Conservation (phyloP, 345 rosid genomes). For the Aquilaria yunnanensis region DNA sequence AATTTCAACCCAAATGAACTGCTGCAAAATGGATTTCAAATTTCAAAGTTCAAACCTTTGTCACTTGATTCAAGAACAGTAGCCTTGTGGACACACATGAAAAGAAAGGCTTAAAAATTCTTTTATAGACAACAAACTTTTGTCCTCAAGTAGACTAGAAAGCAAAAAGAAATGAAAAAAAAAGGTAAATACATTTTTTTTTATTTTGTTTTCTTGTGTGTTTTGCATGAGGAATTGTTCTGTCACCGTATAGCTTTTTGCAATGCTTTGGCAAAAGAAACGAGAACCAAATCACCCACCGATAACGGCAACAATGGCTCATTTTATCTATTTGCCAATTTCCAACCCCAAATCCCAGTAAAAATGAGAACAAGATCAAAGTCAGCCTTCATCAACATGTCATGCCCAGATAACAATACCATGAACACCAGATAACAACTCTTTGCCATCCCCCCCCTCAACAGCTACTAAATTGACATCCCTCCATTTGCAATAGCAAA, state of each 20-base stretch:
- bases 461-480: too few relatives aligned
- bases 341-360: conserved; percentile 17
- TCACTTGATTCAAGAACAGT: not conserved
- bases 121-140: conserved; percentile 16
- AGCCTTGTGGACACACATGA: conserved; percentile 11
- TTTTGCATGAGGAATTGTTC: conserved; percentile 55
- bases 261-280: conserved; percentile 46
- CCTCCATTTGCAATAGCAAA: too few relatives aligned
- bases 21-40: not conserved
- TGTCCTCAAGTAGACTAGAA: conserved; percentile 21
- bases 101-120: not conserved
- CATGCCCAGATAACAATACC: conserved; percentile 11
- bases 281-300: conserved; percentile 22
- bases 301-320: conserved; percentile 18
- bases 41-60: not conserved
- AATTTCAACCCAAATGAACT: not conserved
- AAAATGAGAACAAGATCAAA: conserved; percentile 36
- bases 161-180: conserved; percentile 22
- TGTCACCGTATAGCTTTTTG: conserved; percentile 61
- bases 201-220: conserved; percentile 16
- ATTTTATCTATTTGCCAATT: conserved; percentile 14
- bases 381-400: conserved; percentile 9
- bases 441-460: too few relatives aligned
- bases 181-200: conserved; percentile 10
- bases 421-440: conserved; percentile 11